These are phyloP conservation scores for Salisapilia sapeloensis DNA, from an alignment of 352 stramenopile genomes.

Conservation along the genomic window DNA sequence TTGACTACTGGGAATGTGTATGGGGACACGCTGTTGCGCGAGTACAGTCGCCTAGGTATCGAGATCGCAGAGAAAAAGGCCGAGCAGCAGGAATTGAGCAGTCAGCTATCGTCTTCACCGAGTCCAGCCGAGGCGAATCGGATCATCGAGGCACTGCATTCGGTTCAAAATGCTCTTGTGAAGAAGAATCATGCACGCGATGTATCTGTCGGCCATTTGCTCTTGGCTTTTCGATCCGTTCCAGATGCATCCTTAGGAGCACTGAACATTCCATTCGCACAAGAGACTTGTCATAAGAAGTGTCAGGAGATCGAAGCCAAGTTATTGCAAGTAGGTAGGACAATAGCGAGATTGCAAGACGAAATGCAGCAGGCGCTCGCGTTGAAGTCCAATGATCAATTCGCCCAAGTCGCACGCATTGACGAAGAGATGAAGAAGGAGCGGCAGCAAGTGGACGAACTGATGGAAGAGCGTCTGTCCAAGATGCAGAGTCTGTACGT, in stretches of 20 bases:
- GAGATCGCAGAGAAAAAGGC: too few relatives aligned
- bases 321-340: constrained; percentile 15
- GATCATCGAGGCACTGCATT: too few relatives aligned
- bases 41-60: too few relatives aligned
- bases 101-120: too few relatives aligned
- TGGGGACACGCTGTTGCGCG: too few relatives aligned
- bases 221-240: constrained; percentile 24
- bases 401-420: constrained; percentile 31
- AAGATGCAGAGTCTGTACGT: constrained; percentile 25
- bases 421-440: constrained; percentile 18
- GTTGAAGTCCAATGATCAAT: constrained; percentile 25
- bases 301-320: constrained; percentile 19
- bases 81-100: too few relatives aligned
- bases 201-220: constrained; percentile 21
- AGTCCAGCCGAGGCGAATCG: too few relatives aligned
- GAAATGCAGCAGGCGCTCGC: constrained; percentile 44
- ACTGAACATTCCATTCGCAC: constrained; percentile 30
- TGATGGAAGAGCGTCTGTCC: constrained; percentile 24
- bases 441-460: constrained; percentile 16
- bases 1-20: too few relatives aligned
- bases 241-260: too few relatives aligned
- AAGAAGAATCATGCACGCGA: constrained; percentile 22
- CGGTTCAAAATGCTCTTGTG: constrained; percentile 7
- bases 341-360: constrained; percentile 15
- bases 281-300: constrained; percentile 24